Base-by-base conservation (phyloP, 257 asterid species). In the Solanum dulcamara region DNA sequence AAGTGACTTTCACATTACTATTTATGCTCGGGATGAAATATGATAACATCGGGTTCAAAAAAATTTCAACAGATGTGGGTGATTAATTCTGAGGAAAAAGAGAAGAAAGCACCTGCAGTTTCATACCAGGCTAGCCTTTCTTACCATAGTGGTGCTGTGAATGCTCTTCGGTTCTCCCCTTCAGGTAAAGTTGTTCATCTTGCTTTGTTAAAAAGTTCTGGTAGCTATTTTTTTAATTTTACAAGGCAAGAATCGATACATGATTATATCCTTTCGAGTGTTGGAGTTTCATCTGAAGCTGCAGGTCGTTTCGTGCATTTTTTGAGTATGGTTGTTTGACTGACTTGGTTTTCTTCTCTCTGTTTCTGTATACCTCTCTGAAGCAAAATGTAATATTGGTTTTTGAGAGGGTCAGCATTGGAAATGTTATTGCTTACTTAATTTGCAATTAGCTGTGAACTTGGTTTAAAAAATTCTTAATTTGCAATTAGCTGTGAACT, bases 101-200 rank as follows among this genome's bases (percentile, higher is more conserved):
- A 92, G 80, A 93, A 91, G 89, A 89, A 89, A 91, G 91, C 85
- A 42, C 97, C 94, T 74, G 93, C 86, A 59, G 96, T 94, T 88
- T 33, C 92, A 80, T 97, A 97, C 83, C 93, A 90, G 62, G 91
- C 90, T 87, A 95, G 88, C 90, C 96, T 97, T 85, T 91, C 97
- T 28, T 94, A 93, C 87, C 98, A 97, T 85, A 85, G 92, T 60
- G 92, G 98, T 71, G 95, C 99, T 66, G 96, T 97, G 33, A 97
- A 97, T 91, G 90, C 91, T 10, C 94, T 97, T 72, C 99, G 99
- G 38, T 95, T 97, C 92, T 97, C 98, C 46, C 98, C 97, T 48
- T 91, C 97, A 2, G 99, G 99, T 93, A 86, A 84, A 83, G 84
- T 70, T 84, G 83, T 81, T 83, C 28, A 33, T 81, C 80, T 44